Base-by-base conservation (phyloP, 176 grass and related monocot species). In the Chrysopogon serrulatus region DNA sequence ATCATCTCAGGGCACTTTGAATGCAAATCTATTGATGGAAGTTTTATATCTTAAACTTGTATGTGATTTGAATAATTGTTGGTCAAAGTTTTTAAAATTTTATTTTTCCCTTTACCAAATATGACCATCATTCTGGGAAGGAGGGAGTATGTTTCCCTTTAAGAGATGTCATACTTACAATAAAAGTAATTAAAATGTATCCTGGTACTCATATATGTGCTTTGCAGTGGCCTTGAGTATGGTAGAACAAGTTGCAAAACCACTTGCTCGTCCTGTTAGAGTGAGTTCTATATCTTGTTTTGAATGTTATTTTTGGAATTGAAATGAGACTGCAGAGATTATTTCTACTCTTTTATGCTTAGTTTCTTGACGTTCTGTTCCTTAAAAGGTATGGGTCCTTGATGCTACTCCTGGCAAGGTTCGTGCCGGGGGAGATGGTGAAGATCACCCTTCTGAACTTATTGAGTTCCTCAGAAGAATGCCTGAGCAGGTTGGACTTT, bases 211-310 rank as follows among this genome's bases (percentile, higher is more conserved):
- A 35, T 23, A 65, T 32, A 66, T 80, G 65, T 78, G 21, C 41
- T 76, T 34, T 65, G 86, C 85, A 99, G 96, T 99, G 82, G 93
- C 96, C 60, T 86, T 99, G 85, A 99, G 93, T 82, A 99, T 99
- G 96, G 91, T 94, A 83, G 96, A 99, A 86, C 96, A 99, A 83
- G 93, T 91, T 89, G 96, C 96, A 75, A 99, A 96, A 91, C 93
- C 96, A 71, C 93, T 99, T 84, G 83, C 90, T 77, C 90, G 93
- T 59, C 93, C 96, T 83, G 96, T 99, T 59, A 88, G 90, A 86
- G 96, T 99, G 92, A 94, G 86, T n/a, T 24, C 6, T 30, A 39
- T 16, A 82, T 64, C 31, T 68, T 31, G 24, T 17, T 48, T 45
- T 24, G 26, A 33, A 43, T 23, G 43, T 84, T 62, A 49, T 76